These are phyloP conservation scores for Saccharomycopsis sp. DNA, from an alignment of 805 yeast species.

Conservation along the genomic window DNA sequence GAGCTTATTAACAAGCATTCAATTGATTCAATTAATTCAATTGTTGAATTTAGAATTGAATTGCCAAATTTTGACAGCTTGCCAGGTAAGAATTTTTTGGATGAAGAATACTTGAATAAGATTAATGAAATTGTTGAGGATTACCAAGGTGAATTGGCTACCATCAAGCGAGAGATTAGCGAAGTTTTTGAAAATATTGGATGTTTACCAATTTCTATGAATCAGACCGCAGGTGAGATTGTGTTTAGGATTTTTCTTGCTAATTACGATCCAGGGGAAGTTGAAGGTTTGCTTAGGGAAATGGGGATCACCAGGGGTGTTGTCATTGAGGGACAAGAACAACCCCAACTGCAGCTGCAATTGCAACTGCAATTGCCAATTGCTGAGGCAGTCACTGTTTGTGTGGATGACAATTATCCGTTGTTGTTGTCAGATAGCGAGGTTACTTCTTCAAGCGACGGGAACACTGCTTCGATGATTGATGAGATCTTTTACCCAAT, in stretches of 20 bases:
- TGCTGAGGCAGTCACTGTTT: too few species aligned
- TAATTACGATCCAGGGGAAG: conserved; percentile 52
- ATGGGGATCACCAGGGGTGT: conserved; percentile 53
- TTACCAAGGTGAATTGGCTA: conserved; percentile 36
- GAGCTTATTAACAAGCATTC: conserved; percentile 32
- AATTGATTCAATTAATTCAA: conserved; percentile 35
- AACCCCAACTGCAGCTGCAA: too few species aligned
- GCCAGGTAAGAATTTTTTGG: conserved; percentile 33
- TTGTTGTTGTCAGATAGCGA: conserved; percentile 6
- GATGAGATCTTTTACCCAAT: conserved; percentile 10
- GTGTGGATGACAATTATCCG: too few species aligned
- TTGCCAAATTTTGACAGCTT: conserved; percentile 34
- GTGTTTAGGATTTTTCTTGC: conserved; percentile 59
- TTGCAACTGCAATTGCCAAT: too few species aligned
- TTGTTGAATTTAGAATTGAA: conserved; percentile 45
- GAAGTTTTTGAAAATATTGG: conserved; percentile 50
- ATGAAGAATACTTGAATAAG: conserved; percentile 36
- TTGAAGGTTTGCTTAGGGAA: conserved; percentile 51
- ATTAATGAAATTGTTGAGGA: conserved; percentile 32
- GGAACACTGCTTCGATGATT: background rate
- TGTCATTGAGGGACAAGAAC: conserved; percentile 31
- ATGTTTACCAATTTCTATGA: conserved; percentile 47
- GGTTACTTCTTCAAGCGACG: conserved; percentile 1
- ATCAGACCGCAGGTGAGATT: background rate
- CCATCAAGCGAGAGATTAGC: conserved; percentile 37